phyloP scores from a whole-genome alignment of 2,329 filamentous ascomycete genomes.

The Ophiostoma ulmi region DNA sequence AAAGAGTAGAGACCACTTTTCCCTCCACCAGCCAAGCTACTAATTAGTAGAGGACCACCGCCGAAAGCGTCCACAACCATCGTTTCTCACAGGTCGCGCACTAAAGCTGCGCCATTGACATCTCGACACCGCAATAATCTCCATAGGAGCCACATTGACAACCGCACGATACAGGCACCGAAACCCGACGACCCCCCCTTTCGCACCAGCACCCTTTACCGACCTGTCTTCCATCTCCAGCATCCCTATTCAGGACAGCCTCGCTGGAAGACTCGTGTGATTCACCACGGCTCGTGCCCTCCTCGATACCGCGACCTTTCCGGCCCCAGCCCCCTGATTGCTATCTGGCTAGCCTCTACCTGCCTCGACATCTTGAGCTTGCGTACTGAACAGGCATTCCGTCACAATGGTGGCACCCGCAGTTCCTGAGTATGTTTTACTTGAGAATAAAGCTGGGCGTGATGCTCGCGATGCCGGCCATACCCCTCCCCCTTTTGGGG shows the following conservation, averaged over 20 bases:
- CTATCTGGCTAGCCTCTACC: background rate
- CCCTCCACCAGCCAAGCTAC: constrained; percentile 8
- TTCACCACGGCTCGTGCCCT: background rate
- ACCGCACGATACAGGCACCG: background rate
- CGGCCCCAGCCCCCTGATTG: background rate
- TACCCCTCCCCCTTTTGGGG: background rate
- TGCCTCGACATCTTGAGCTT: constrained; percentile 11
- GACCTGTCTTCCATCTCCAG: background rate
- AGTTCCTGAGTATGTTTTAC: constrained; percentile 64
- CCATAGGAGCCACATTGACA: constrained; percentile 17
- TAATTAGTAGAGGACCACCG: background rate
- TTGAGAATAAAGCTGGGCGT: background rate
- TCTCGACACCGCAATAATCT: constrained; percentile 11
- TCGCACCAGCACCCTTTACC: background rate
- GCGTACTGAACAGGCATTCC: background rate
- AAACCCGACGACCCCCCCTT: background rate
- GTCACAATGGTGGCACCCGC: constrained; percentile 65
- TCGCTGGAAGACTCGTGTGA: background rate
- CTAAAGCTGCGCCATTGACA: constrained; percentile 10
- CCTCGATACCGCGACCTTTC: background rate
- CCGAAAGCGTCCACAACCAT: constrained; percentile 12
- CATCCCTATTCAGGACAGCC: constrained; percentile 10
- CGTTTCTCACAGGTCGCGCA: constrained; percentile 11
- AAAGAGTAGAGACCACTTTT: constrained; percentile 20
- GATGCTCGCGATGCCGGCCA: background rate